phyloP scores from a whole-genome alignment of 345 rosid genomes.

The Boechera divaricarpa region DNA sequence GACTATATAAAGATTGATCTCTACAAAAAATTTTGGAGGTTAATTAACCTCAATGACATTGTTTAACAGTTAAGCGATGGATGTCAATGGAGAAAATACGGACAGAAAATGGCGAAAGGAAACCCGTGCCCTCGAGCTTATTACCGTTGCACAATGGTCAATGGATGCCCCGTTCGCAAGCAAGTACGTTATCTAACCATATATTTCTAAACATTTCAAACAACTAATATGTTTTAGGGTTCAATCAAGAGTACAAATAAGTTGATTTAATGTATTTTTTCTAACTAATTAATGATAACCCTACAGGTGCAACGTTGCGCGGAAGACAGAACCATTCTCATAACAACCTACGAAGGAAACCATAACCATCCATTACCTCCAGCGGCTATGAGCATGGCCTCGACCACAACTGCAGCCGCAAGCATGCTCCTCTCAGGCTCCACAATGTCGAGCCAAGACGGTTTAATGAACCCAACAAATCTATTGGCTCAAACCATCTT shows the following conservation, averaged over 20 bases:
- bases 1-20: background rate
- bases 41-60: background rate
- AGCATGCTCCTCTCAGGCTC: conserved; percentile 85
- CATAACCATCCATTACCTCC: conserved; percentile 98
- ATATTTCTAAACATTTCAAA: background rate
- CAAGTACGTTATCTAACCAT: conserved; percentile 59
- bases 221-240: conserved; percentile 11
- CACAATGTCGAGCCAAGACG: conserved; percentile 73
- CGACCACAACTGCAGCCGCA: conserved; percentile 89
- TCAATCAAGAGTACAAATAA: conserved; percentile 2
- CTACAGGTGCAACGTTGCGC: conserved; percentile 93
- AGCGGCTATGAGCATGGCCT: conserved; percentile 89
- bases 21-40: background rate
- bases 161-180: conserved; percentile 93
- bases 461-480: conserved; percentile 65
- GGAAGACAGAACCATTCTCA: conserved; percentile 74
- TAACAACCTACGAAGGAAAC: conserved; percentile 91
- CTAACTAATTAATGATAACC: conserved; percentile 20
- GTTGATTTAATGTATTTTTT: background rate
- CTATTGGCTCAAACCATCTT: conserved; percentile 74
- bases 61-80: conserved; percentile 74
- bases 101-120: conserved; percentile 98
- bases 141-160: conserved; percentile 97
- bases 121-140: conserved; percentile 98
- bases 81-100: conserved; percentile 99